Base-by-base conservation (phyloP, 2,329 filamentous ascomycete genomes). In the Pestalotiopsis sp. region DNA sequence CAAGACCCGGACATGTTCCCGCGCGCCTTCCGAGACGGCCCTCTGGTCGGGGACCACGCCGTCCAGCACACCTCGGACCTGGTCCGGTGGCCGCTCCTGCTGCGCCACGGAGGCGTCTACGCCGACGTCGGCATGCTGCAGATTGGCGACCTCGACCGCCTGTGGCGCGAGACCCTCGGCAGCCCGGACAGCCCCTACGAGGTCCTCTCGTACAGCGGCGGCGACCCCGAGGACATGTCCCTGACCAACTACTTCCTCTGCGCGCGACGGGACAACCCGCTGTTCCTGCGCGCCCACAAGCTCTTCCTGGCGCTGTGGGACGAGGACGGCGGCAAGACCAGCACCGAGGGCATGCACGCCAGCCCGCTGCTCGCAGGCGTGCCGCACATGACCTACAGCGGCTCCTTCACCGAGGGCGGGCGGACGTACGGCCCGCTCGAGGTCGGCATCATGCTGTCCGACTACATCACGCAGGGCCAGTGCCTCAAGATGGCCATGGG, bases 391-490 rank as follows among this genome's bases (percentile, higher is more conserved):
- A 70, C 80, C 78, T 73, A 77, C 74, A 3, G 80, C 14, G 12
- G 58, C 6, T 49, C 59, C 11, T 69, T 69, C 23, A 66, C 66
- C 36, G 65, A 69, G 65, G 52, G 49, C 27, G 68, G 68, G 5
- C 45, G 59, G 31, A 49, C 41, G 11, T 69, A 69, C 36, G 49
- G 49, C 12, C 58, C 65, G 3, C 81, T 84, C 6, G 83, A 83
- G 39, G 73, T 78, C 13, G 79, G 80, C 49, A 79, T 75, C 67
- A 78, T 84, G 70, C 79, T 89, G 72, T 84, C 83, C 2, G 86
- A 90, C 72, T 90, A 89, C 70, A 87, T 88, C 67, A 84, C 86
- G 56, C 87, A 90, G 70, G 86, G 85, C 3, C 86, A 88, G 69
- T 85, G 80, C 3, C 81, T 87, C 70, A 82, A 80, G 6, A 77